These are phyloP conservation scores for Strobilomyces echinocephalus DNA, from an alignment of 768 basidiomycete genomes.

Conservation along the genomic window DNA sequence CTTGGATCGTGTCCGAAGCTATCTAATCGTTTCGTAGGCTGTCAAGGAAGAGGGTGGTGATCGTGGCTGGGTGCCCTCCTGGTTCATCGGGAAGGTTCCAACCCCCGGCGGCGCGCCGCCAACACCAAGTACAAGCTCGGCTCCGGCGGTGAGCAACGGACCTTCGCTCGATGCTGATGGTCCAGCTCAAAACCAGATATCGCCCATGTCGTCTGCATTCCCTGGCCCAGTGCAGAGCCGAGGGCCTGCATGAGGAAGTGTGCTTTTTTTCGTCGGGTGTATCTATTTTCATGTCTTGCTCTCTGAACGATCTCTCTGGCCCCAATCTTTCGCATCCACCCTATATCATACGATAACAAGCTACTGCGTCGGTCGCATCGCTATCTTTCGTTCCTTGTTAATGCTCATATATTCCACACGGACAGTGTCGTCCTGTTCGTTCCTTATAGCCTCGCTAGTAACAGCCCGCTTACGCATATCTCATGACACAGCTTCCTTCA, in stretches of 20 bases:
- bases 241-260: slow-evolving; percentile 17
- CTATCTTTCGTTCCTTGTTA: slow-evolving; percentile 26
- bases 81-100: slow-evolving; percentile 90
- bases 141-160: slow-evolving; percentile 27
- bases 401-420: slow-evolving; percentile 24
- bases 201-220: slow-evolving; percentile 83
- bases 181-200: slow-evolving; percentile 46
- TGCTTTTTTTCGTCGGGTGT: slow-evolving; percentile 12
- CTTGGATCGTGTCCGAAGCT: not conserved
- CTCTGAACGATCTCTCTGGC: slow-evolving; percentile 13
- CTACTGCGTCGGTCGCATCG: slow-evolving; percentile 15
- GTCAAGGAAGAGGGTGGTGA: slow-evolving; percentile 92
- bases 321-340: slow-evolving; percentile 18
- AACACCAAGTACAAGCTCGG: slow-evolving; percentile 48
- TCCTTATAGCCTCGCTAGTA: slow-evolving; percentile 7
- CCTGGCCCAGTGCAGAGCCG: slow-evolving; percentile 37
- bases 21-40: slow-evolving; percentile 46
- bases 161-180: slow-evolving; percentile 37
- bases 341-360: slow-evolving; percentile 21
- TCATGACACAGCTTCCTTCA: slow-evolving; percentile 11
- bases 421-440: slow-evolving; percentile 9
- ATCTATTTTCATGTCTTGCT: slow-evolving; percentile 21
- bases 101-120: slow-evolving; percentile 38
- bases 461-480: slow-evolving; percentile 16
- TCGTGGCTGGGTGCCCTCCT: slow-evolving; percentile 96